Conservation (phyloP, 805 yeast genomes). For the Lipomyces spencermartinsiae region DNA sequence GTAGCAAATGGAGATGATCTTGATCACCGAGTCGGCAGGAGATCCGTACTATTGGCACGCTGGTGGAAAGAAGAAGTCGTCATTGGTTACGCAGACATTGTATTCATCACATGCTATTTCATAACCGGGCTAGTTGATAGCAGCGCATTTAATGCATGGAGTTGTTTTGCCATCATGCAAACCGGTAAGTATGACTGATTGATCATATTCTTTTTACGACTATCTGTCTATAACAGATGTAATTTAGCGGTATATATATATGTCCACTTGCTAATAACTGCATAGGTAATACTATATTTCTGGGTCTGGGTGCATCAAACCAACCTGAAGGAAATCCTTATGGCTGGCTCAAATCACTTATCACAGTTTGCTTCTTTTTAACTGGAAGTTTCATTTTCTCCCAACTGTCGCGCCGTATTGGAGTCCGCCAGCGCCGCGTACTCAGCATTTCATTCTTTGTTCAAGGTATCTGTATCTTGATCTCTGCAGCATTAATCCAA, state of each 20-base stretch:
- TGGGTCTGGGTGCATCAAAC: background rate
- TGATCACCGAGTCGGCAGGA: background rate
- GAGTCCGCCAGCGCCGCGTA: background rate
- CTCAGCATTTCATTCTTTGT: background rate
- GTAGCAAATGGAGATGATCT: background rate
- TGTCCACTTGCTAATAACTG: background rate
- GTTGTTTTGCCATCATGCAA: conserved; percentile 3
- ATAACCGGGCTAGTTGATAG: background rate
- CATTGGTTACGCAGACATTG: background rate
- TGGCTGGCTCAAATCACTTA: conserved; percentile 3
- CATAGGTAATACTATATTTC: background rate
- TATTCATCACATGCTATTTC: background rate
- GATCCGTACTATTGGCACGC: background rate
- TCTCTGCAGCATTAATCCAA: background rate
- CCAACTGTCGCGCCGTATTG: background rate
- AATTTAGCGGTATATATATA: background rate
- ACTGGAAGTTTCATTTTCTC: background rate
- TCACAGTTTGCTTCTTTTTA: background rate
- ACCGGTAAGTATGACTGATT: background rate
- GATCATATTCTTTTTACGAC: background rate
- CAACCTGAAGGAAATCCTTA: background rate
- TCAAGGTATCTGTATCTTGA: background rate
- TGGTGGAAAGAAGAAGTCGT: background rate
- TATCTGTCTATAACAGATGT: background rate
- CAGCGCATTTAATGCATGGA: background rate